phyloP scores from a whole-genome alignment of 1,139 yeast genomes.

The Suhomyces atakaporum region DNA sequence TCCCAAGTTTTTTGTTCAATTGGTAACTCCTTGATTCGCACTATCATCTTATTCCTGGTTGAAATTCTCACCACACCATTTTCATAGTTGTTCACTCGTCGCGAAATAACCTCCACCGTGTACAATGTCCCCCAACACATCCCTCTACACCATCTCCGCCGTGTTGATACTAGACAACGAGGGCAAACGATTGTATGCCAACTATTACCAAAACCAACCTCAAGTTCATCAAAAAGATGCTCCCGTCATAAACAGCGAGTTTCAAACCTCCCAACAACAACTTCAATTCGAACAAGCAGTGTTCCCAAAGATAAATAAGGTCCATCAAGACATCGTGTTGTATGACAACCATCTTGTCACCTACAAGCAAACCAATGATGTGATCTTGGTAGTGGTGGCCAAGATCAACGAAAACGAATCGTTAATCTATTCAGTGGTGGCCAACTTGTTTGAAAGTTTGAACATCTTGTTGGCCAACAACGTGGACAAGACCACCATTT shows the following conservation, averaged over 20 bases:
- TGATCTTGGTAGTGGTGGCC: conserved; percentile 71
- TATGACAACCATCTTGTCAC: conserved; percentile 78
- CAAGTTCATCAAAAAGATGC: conserved; percentile 14
- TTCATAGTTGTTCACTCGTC: too few relatives aligned
- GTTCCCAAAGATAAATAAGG: conserved; percentile 74
- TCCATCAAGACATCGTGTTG: conserved; percentile 76
- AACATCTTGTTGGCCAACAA: conserved; percentile 74
- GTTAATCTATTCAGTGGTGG: conserved; percentile 72
- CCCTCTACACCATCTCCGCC: conserved; percentile 79
- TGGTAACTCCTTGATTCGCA: too few relatives aligned
- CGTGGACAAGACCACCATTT: conserved; percentile 74
- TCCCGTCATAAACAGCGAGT: conserved; percentile 14
- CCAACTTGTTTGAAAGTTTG: conserved; percentile 78
- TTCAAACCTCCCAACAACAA: conserved; percentile 60
- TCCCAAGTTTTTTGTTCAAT: too few relatives aligned
- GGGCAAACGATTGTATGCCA: conserved; percentile 79
- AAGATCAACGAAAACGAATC: conserved; percentile 82
- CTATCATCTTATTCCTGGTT: too few relatives aligned
- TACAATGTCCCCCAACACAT: conserved; percentile 56
- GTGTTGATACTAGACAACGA: conserved; percentile 77
- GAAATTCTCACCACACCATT: too few relatives aligned
- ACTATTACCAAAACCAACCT: conserved; percentile 64
- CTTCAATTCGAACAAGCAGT: conserved; percentile 72
- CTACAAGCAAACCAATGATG: conserved; percentile 82
- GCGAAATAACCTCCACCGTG: conserved; percentile 14